Conservation (phyloP, 495 filamentous ascomycete species). For the Xylaria cubensis region DNA sequence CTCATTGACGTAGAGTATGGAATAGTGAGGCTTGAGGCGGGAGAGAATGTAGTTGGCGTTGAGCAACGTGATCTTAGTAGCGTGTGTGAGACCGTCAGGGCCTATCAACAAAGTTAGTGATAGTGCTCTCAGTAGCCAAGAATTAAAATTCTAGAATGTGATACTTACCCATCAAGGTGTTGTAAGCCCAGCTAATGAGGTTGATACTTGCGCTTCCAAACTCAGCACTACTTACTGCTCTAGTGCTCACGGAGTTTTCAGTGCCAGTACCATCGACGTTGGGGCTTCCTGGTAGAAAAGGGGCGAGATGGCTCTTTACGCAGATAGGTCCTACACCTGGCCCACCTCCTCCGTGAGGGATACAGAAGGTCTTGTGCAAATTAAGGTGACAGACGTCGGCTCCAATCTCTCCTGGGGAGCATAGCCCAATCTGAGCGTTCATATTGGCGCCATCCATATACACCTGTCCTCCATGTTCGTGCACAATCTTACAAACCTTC, state of each 20-base stretch:
- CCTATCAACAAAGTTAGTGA: constrained; percentile 50
- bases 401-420: constrained; percentile 95
- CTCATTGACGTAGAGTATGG: constrained; percentile 90
- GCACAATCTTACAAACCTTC: constrained; percentile 84
- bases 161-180: constrained; percentile 86
- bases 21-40: constrained; percentile 86
- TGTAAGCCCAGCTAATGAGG: constrained; percentile 97
- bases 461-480: constrained; percentile 89
- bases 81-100: constrained; percentile 84
- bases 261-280: constrained; percentile 32
- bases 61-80: constrained; percentile 91
- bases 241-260: constrained; percentile 32
- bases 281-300: constrained; percentile 70
- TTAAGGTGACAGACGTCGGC: constrained; percentile 99
- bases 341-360: constrained; percentile 95
- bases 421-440: constrained; percentile 98
- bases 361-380: constrained; percentile 99
- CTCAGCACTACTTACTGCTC: constrained; percentile 83
- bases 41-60: constrained; percentile 98
- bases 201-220: constrained; percentile 94
- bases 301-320: constrained; percentile 80
- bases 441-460: constrained; percentile 99
- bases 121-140: background rate
- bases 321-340: constrained; percentile 96
- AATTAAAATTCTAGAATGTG: background rate